phyloP scores from a whole-genome alignment of 2,329 filamentous ascomycete genomes.

The Alternaria postmessia region DNA sequence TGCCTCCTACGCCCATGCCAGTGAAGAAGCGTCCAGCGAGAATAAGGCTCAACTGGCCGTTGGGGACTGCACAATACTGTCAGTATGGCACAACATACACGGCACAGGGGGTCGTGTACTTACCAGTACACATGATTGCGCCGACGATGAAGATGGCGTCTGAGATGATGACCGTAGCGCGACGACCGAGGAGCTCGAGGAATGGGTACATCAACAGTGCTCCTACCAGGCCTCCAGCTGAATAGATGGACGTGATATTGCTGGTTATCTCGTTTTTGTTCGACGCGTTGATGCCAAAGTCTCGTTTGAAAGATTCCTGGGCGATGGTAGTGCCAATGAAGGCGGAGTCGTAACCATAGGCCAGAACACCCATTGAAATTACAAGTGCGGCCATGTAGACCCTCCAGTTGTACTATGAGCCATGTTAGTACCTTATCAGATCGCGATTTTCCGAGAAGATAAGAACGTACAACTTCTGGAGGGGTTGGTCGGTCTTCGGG shows the following conservation, averaged over 20 bases:
- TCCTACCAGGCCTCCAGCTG: slow-evolving; percentile 63
- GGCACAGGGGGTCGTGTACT: background rate
- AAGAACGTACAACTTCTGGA: slow-evolving; percentile 55
- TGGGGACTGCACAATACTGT: slow-evolving; percentile 26
- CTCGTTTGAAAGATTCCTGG: slow-evolving; percentile 57
- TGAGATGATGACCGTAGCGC: slow-evolving; percentile 59
- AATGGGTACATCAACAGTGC: slow-evolving; percentile 58
- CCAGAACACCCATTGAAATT: slow-evolving; percentile 57
- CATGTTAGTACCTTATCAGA: slow-evolving; percentile 10
- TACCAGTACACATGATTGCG: slow-evolving; percentile 48
- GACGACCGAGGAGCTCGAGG: slow-evolving; percentile 59
- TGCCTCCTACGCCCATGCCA: slow-evolving; percentile 50
- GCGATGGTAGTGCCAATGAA: slow-evolving; percentile 65
- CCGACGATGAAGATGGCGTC: slow-evolving; percentile 57
- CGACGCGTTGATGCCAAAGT: slow-evolving; percentile 48
- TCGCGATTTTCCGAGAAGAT: background rate
- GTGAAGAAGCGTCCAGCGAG: slow-evolving; percentile 54
- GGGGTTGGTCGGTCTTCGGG: slow-evolving; percentile 65
- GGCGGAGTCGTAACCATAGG: slow-evolving; percentile 61
- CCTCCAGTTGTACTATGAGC: slow-evolving; percentile 57
- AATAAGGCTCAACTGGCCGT: slow-evolving; percentile 48
- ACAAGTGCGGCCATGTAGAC: slow-evolving; percentile 60
- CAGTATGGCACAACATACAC: background rate
- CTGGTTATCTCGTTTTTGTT: slow-evolving; percentile 53
- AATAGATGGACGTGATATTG: slow-evolving; percentile 59